Evolutionary conservation across 768 basidiomycete species (phyloP), one percentile per base, ranked within the genome.

Genomic region (Mycena sanguinolenta): DNA sequence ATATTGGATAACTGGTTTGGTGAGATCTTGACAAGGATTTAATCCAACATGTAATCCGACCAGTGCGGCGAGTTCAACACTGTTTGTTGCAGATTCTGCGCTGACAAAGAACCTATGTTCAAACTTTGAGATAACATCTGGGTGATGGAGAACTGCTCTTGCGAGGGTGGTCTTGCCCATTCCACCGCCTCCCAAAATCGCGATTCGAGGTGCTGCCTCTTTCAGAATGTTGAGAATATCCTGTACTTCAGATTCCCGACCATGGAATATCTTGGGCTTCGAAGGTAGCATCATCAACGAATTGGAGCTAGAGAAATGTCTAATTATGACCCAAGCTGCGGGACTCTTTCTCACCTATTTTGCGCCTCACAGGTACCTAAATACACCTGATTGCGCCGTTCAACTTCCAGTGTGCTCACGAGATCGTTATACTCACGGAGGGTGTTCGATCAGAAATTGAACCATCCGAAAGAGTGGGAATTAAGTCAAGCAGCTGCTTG

Each of bases 401-500:
- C 21, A 46, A 12, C 8, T 6, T 6, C 8, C n/a, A n/a, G 21
- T 46, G n/a, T 46, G 19, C 21, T n/a, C 21, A 21, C 8, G 19
- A 46, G 19, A 46, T 7, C 12, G 44, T 17, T 46, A 7, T 7
- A 17, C 44, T 46, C 42, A 58, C 58, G 6, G 38, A 39, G 58
- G 58, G 42, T 4, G 23, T 12, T 42, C 38, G 27, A 12, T 58
- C 58, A 30, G 59, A 46, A 30, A 23, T 49, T 6, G 21, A 32
- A 5, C 32, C 61, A 36, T 62, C 49, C 1, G 61, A 62, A 50
- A 62, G 34, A 14, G 30, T n/a, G 12, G 46, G 23, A 50, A 62
- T 52, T 23, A 38, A 25, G 13, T 50, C 49, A 5, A 50, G 25
- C 25, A 50, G 25, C 25, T 50, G n/a, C 49, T 2, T 14, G 23